Percentiles rank a stretch among this genome's conserved stretches.
These are phyloP conservation scores for Rhizoclosmatium sp. DNA, from an alignment of 192 early-diverging fungal species.

Conservation along the genomic window DNA sequence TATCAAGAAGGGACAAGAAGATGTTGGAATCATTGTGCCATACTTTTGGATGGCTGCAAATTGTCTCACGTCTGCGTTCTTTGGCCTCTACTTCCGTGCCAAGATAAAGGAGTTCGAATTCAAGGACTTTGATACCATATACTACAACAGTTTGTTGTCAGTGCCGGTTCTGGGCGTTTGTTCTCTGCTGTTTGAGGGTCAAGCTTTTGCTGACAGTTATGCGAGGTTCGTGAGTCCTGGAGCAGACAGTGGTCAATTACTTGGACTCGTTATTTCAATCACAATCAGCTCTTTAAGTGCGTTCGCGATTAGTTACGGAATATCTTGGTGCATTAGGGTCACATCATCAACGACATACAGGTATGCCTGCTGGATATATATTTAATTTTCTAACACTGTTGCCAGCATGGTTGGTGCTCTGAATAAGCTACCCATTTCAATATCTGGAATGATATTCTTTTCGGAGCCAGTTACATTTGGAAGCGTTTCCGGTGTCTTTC, in stretches of 20 bases:
- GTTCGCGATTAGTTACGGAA: conserved; percentile 88
- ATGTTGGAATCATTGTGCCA: conserved; percentile 17
- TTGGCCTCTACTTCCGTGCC: conserved; percentile 89
- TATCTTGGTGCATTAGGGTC: conserved; percentile 84
- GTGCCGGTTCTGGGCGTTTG: conserved; percentile 69
- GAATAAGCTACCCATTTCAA: conserved; percentile 95
- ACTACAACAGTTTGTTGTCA: conserved; percentile 95
- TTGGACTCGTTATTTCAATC: conserved; percentile 64
- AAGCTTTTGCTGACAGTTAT: conserved; percentile 27
- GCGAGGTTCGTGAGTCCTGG: conserved; percentile 47
- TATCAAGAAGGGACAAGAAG: conserved; percentile 48
- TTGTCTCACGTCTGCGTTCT: conserved; percentile 89
- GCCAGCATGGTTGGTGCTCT: conserved; percentile 91
- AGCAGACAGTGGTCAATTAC: conserved; percentile 26
- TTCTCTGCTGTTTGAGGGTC: conserved; percentile 51
- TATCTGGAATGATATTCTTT: conserved; percentile 95
- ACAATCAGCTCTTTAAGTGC: conserved; percentile 81
- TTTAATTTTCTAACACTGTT: conserved; percentile 31
- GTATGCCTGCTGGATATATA: conserved; percentile 27
- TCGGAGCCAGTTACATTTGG: conserved; percentile 80
- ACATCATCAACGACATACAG: conserved; percentile 65
- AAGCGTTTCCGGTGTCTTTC: conserved; percentile 81
- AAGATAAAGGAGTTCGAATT: conserved; percentile 89
- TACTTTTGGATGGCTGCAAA: conserved; percentile 89
- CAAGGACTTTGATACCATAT: conserved; percentile 98